These are phyloP conservation scores for Suhomyces anneliseae DNA, from an alignment of 1,139 yeast species.

Conservation along the genomic window DNA sequence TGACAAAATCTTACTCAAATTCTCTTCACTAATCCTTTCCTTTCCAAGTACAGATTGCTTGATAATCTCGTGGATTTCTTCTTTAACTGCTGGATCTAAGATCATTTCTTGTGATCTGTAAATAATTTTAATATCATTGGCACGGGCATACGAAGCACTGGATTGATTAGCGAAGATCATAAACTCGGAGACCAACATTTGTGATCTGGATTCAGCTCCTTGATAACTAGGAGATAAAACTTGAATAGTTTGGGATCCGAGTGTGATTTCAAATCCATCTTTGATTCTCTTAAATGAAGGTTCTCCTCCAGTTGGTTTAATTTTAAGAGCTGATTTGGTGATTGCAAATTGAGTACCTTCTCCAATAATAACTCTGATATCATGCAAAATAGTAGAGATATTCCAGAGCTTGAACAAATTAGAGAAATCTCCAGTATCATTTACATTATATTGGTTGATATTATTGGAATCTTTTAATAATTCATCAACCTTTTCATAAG, in stretches of 20 bases:
- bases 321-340: constrained; percentile 17
- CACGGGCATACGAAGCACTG: constrained; percentile 52
- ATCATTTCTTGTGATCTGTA: constrained; percentile 44
- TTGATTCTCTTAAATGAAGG: constrained; percentile 10
- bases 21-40: constrained; percentile 18
- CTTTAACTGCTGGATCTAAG: constrained; percentile 23
- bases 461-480: constrained; percentile 23
- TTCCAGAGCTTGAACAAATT: constrained; percentile 32
- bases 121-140: constrained; percentile 55
- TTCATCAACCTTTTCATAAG: constrained; percentile 37
- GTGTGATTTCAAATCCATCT: constrained; percentile 18
- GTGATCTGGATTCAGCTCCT: constrained; percentile 38
- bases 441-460: constrained; percentile 7
- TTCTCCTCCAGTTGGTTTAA: constrained; percentile 10
- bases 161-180: constrained; percentile 78
- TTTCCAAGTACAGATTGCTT: constrained; percentile 22
- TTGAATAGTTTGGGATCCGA: constrained; percentile 12
- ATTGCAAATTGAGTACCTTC: constrained; percentile 20
- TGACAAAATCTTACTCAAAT: constrained; percentile 18
- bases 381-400: constrained; percentile 29
- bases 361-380: constrained; percentile 24
- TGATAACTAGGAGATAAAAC: constrained; percentile 19
- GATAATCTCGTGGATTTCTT: constrained; percentile 44
- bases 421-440: constrained; percentile 15
- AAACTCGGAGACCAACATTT: constrained; percentile 68